Base-by-base conservation (phyloP, 2,329 filamentous ascomycete genomes). In the Alternaria brassicicola region DNA sequence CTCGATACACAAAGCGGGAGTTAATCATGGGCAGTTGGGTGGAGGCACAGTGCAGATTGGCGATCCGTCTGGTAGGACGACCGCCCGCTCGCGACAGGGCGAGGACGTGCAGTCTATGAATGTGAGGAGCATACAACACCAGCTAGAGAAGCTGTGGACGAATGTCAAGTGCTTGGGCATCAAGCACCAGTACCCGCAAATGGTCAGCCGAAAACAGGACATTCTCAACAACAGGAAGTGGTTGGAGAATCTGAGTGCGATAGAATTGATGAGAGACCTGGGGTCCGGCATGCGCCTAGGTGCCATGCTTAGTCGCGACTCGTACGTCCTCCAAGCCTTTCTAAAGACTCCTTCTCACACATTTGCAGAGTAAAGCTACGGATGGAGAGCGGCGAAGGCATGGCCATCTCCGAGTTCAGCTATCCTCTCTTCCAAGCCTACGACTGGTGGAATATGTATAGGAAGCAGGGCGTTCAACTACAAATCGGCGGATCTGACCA, bases 401-500 rank as follows among this genome's bases (percentile, higher is more conserved):
- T 99, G 89, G 96, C 93, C 0, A 90, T 96, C 69, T 89, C 92
- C 33, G 95, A 99, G 75, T 97, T 99, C 77, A 86, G 88, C 39
- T 99, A 99, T 72, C 95, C 96, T 1, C 80, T 99, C 15, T 86
- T 98, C 69, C 95, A 99, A 76, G 93, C 90, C 21, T 98, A 93
- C 90, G 95, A 99, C 76, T 99, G 93, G 86, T 98, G 92, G 91
- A 84, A 91, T 67, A 85, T 98, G 80, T 96, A 91, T 78, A 84
- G 86, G 45, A 82, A 84, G 23, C 85, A 83, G 50, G 83, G 85
- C 46, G 83, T 93, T 9, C 89, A 93, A 72, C 85, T 98, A 74
- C 93, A 99, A 78, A 91, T 99, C 51, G 95, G 95, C 57, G 95
- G 95, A 36, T 93, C 93, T 6, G 95, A 99, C 74, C 95, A 99